Evolutionary conservation across 2,329 filamentous ascomycete species (phyloP).

Genomic region (Ophiostoma piceae): DNA sequence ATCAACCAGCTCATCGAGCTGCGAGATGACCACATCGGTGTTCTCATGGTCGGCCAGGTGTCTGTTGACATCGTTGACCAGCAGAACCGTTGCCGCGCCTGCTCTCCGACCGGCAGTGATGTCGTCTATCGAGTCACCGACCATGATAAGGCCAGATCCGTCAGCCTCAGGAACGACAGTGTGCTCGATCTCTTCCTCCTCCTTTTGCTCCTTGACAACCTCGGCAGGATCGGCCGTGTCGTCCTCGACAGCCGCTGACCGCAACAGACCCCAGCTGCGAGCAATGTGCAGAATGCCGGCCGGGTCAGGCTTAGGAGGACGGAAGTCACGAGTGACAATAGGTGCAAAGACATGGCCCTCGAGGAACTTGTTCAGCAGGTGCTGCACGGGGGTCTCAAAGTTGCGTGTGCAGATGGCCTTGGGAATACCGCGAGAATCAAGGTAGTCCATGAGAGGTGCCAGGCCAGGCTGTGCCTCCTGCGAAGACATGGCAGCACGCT

Average conservation of each 20-base stretch:
- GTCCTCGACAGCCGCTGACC: conserved; percentile 21
- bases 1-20: conserved; percentile 69
- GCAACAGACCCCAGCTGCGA: conserved; percentile 61
- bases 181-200: conserved; percentile 29
- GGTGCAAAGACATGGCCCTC: conserved; percentile 63
- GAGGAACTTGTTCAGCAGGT: conserved; percentile 72
- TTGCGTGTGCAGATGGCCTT: conserved; percentile 94
- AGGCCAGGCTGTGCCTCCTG: conserved; percentile 83
- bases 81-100: conserved; percentile 81
- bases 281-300: conserved; percentile 86
- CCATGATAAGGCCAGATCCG: conserved; percentile 54
- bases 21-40: conserved; percentile 67
- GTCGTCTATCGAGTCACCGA: conserved; percentile 82
- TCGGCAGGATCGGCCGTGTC: conserved; percentile 25
- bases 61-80: conserved; percentile 76
- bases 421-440: conserved; percentile 59
- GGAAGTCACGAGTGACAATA: conserved; percentile 78
- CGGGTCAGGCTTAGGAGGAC: conserved; percentile 79
- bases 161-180: conserved; percentile 33
- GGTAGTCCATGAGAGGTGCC: conserved; percentile 70
- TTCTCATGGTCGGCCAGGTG: conserved; percentile 65
- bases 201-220: conserved; percentile 24
- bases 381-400: conserved; percentile 73
- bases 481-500: conserved; percentile 70
- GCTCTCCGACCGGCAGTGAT: conserved; percentile 81